Percentiles rank a stretch among this genome's conserved stretches.
These are phyloP conservation scores for Phytophthora tubulina DNA, from an alignment of 352 stramenopile species.

Conservation along the genomic window DNA sequence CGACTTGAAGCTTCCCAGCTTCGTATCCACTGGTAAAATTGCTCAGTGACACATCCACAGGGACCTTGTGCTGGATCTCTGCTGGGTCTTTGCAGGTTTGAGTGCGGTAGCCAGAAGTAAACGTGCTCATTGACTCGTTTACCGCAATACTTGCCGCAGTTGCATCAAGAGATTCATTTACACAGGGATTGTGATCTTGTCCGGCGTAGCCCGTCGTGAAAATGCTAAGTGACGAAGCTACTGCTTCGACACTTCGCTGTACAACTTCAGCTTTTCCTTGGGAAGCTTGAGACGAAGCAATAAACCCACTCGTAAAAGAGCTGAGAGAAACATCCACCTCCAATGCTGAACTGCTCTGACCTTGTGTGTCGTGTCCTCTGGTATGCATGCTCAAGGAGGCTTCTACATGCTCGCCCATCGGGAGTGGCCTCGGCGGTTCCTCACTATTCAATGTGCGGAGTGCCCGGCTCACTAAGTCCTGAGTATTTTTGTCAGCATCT, in stretches of 20 bases:
- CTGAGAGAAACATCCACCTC: slow-evolving; percentile 51
- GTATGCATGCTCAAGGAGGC: slow-evolving; percentile 29
- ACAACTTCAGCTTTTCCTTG: neutral
- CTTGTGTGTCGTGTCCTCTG: slow-evolving; percentile 10
- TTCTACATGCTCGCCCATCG: slow-evolving; percentile 11
- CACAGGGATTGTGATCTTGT: neutral
- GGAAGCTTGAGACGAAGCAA: slow-evolving; percentile 4
- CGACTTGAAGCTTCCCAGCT: neutral
- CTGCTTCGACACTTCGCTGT: slow-evolving; percentile 3
- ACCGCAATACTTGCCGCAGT: slow-evolving; percentile 1
- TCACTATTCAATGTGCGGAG: slow-evolving; percentile 45
- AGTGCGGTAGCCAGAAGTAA: slow-evolving; percentile 4
- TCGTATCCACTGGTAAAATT: slow-evolving; percentile 34
- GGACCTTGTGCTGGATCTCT: slow-evolving; percentile 12
- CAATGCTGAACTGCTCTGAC: neutral
- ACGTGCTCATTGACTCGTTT: neutral
- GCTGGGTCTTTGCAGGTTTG: neutral
- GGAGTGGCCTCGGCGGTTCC: slow-evolving; percentile 22
- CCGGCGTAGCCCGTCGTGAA: slow-evolving; percentile 47
- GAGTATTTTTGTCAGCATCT: slow-evolving; percentile 11
- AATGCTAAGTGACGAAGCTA: slow-evolving; percentile 50
- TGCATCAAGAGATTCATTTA: slow-evolving; percentile 16
- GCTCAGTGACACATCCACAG: slow-evolving; percentile 49
- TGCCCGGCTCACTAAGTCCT: slow-evolving; percentile 40
- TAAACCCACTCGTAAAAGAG: slow-evolving; percentile 55